Conservation (phyloP, 2,329 filamentous ascomycete genomes). For the Colletotrichum sansevieriae region DNA sequence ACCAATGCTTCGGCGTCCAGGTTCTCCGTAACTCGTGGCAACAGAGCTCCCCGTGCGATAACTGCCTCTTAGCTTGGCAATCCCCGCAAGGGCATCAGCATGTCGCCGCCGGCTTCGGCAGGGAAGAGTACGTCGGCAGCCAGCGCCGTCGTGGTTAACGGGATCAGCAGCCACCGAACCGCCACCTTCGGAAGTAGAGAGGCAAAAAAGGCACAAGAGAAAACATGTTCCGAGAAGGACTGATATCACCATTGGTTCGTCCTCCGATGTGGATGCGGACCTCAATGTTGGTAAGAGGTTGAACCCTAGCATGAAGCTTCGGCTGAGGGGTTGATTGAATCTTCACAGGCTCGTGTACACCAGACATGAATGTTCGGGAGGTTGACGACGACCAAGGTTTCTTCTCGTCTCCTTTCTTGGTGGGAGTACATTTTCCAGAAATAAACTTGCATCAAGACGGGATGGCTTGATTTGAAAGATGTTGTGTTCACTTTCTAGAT, state of each 20-base stretch:
- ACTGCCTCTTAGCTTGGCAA: slow-evolving; percentile 53
- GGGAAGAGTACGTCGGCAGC: slow-evolving; percentile 18
- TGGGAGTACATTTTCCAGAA: too few species aligned
- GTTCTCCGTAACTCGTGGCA: slow-evolving; percentile 72
- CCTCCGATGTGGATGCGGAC: not conserved
- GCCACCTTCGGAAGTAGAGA: not conserved
- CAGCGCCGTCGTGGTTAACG: slow-evolving; percentile 19
- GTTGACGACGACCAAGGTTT: not conserved
- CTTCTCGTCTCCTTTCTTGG: not conserved
- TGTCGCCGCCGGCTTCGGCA: slow-evolving; percentile 22
- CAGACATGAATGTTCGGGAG: not conserved
- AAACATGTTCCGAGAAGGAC: not conserved
- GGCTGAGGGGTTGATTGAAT: not conserved
- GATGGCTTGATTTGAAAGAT: slow-evolving; percentile 4
- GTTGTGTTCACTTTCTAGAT: not conserved
- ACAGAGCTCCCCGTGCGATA: slow-evolving; percentile 66
- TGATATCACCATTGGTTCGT: not conserved
- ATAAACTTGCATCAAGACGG: not conserved
- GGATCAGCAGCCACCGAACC: slow-evolving; percentile 3
- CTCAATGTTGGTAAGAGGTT: not conserved
- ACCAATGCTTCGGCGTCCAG: slow-evolving; percentile 78
- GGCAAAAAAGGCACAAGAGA: too few species aligned
- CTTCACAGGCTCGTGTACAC: slow-evolving; percentile 16
- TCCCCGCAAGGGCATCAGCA: slow-evolving; percentile 11
- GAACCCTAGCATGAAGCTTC: not conserved